Percentiles rank a stretch among this genome's conserved stretches.
phyloP scores from a whole-genome alignment of 2,329 filamentous ascomycete species.

The Verticillium albo-atrum region DNA sequence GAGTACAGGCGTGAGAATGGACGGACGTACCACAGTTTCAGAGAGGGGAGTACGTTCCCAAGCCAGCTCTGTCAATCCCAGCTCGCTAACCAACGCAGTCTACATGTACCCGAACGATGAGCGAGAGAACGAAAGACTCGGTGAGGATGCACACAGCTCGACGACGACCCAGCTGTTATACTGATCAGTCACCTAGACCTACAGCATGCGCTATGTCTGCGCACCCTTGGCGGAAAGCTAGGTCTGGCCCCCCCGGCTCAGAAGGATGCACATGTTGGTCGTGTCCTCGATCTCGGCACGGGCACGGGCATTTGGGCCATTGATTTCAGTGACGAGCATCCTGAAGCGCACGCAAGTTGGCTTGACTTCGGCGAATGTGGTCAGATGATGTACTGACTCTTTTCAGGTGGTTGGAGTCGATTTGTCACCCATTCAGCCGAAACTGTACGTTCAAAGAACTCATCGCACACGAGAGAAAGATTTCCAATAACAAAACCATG shows the following conservation, averaged over 20 bases:
- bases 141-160: background rate
- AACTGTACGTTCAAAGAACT: slow-evolving; percentile 25
- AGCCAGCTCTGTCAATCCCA: background rate
- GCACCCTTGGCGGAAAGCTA: slow-evolving; percentile 17
- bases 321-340: slow-evolving; percentile 39
- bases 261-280: background rate
- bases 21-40: background rate
- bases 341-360: slow-evolving; percentile 24
- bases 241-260: slow-evolving; percentile 9
- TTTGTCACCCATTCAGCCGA: slow-evolving; percentile 51
- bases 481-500: no score
- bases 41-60: background rate
- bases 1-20: background rate
- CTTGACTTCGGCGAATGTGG: no score
- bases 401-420: slow-evolving; percentile 46
- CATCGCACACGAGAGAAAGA: no score
- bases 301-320: slow-evolving; percentile 57
- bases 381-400: no score
- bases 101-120: slow-evolving; percentile 10
- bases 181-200: slow-evolving; percentile 15
- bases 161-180: no score
- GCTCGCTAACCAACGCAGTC: background rate
- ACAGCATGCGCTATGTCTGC: slow-evolving; percentile 19
- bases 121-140: slow-evolving; percentile 4
- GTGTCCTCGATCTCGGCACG: slow-evolving; percentile 45